Base-by-base conservation (phyloP, 306 rosid genomes). In the Lathyrus sativus region DNA sequence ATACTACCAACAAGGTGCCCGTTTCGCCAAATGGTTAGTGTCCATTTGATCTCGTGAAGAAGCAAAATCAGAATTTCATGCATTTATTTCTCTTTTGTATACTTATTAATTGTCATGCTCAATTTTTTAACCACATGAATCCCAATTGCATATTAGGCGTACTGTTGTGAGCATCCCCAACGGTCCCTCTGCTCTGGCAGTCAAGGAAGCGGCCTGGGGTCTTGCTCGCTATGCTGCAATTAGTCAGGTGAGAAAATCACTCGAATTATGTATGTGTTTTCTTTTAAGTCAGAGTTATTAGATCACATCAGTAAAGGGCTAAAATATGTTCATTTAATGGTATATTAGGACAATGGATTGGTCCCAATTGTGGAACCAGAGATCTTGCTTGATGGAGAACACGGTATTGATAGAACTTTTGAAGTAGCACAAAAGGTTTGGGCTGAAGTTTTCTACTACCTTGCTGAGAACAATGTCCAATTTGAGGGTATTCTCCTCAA, bases 291-390 rank as follows among this genome's bases (percentile, higher is more conserved):
- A 28, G 28, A 55, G 38, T 2, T 55, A 55, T 55, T 26, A 33
- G 38, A 33, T 33, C 38, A 24, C 14, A 24, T 55, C 61, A 55
- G 11, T 24, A 54, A 12, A 4, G 15, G 10, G 35, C 61, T 56
- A 56, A 56, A 56, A 56, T 56, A 6, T 28, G 1, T 2, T 12
- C 39, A 28, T 56, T 29, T 56, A 3, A 29, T 56, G 62, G 22
- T 28, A 6, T 56, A 7, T 56, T 59, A 77, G 81, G 81, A 72
- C 37, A 78, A 78, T 11, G 81, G 81, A 0, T 72, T 78, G 70
- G 81, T 78, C 77, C 98, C 98, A 68, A 92, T 92, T 58, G 96
- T 92, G 45, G 98, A 92, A 85, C 98, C 98, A 61, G 98, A 92
- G 80, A 92, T 92, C 79, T 72, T 92, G 93, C 96, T 92, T 65